These are phyloP conservation scores for Aspergillus nomiae DNA, from an alignment of 2,329 filamentous ascomycete species.

Conservation along the genomic window DNA sequence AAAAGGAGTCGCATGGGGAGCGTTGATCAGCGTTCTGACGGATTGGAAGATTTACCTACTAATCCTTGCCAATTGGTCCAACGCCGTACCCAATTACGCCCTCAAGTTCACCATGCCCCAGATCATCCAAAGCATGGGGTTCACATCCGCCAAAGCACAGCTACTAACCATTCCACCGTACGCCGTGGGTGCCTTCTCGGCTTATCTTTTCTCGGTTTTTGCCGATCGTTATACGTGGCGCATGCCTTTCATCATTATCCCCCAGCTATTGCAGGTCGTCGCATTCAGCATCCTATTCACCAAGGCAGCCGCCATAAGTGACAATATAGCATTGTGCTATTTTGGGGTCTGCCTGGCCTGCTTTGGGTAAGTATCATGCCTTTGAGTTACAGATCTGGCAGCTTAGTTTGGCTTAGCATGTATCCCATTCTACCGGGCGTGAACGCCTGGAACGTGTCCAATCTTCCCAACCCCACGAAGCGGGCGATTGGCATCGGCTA, in stretches of 20 bases:
- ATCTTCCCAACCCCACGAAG: conserved; percentile 41
- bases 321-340: conserved; percentile 47
- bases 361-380: conserved; percentile 26
- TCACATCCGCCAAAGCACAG: conserved; percentile 36
- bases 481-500: conserved; percentile 47
- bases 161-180: conserved; percentile 35
- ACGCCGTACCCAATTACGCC: conserved; percentile 41
- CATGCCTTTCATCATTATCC: conserved; percentile 42
- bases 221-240: conserved; percentile 44
- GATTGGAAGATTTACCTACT: conserved; percentile 53
- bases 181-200: conserved; percentile 30
- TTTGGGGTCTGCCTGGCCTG: conserved; percentile 50
- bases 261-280: conserved; percentile 38
- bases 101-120: conserved; percentile 40
- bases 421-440: conserved; percentile 47
- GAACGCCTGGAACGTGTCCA: conserved; percentile 47
- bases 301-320: conserved; percentile 39
- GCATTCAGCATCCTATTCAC: conserved; percentile 41
- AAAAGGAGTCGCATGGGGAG: conserved; percentile 35
- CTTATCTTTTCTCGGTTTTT: conserved; percentile 35
- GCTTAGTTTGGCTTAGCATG: conserved; percentile 21
- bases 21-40: conserved; percentile 44
- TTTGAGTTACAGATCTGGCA: not conserved
- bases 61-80: conserved; percentile 48
- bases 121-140: conserved; percentile 48